These are phyloP conservation scores for Yamadazyma sp. DNA, from an alignment of 1,139 yeast species.

Conservation along the genomic window DNA sequence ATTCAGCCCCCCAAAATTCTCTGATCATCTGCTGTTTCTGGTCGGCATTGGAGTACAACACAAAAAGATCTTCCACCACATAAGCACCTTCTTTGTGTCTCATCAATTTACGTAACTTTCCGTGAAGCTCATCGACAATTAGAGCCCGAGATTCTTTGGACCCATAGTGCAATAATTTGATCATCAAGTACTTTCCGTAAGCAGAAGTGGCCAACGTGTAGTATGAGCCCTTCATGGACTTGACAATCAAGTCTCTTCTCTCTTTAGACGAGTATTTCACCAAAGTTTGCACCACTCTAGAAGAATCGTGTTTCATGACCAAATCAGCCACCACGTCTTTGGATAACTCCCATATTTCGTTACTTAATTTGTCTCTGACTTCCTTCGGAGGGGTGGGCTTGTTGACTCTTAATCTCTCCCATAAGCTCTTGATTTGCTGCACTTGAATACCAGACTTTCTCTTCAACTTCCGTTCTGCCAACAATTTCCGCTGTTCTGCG, in stretches of 20 bases:
- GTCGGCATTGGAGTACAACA: slow-evolving; percentile 78
- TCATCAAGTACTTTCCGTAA: slow-evolving; percentile 88
- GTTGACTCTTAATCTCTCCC: slow-evolving; percentile 91
- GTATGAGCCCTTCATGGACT: slow-evolving; percentile 70
- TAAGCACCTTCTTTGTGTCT: slow-evolving; percentile 99
- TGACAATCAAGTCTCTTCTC: slow-evolving; percentile 71
- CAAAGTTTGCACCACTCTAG: slow-evolving; percentile 92
- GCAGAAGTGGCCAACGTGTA: slow-evolving; percentile 87
- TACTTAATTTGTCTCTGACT: slow-evolving; percentile 74
- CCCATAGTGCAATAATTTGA: slow-evolving; percentile 90
- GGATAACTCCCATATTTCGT: slow-evolving; percentile 83
- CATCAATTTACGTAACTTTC: slow-evolving; percentile 87
- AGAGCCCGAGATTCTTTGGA: slow-evolving; percentile 72
- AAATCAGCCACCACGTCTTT: slow-evolving; percentile 78
- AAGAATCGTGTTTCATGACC: slow-evolving; percentile 94
- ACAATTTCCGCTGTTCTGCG: slow-evolving; percentile 76
- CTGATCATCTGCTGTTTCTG: slow-evolving; percentile 90
- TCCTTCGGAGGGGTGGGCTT: slow-evolving; percentile 79
- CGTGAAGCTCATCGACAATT: slow-evolving; percentile 84
- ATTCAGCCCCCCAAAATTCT: slow-evolving; percentile 97
- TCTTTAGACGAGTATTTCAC: slow-evolving; percentile 82
- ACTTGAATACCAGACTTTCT: slow-evolving; percentile 86
- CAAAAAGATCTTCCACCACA: slow-evolving; percentile 90
- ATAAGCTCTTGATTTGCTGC: slow-evolving; percentile 77
- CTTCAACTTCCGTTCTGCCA: slow-evolving; percentile 80